A percentile compares a stretch with the other conserved stretches of the same genome.
Conservation (phyloP, 2,329 filamentous ascomycete genomes). For the Botrytis squamosa region DNA sequence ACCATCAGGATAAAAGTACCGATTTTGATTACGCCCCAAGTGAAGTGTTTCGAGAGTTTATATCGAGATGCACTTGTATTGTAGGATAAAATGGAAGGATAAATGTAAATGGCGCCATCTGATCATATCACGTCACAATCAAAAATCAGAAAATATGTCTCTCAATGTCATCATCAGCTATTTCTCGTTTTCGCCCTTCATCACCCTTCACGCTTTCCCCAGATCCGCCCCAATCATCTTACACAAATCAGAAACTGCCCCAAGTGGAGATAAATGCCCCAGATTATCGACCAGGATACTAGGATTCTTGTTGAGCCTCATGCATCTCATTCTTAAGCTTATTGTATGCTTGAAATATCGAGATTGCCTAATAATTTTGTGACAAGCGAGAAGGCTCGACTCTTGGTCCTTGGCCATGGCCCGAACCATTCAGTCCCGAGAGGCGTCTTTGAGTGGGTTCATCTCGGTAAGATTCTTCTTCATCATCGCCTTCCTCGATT, state of each 20-base stretch:
- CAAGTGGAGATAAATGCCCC: slow-evolving; percentile 15
- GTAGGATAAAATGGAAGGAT: slow-evolving; percentile 2
- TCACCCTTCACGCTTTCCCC: neutral
- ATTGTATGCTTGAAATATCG: neutral
- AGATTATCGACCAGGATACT: neutral
- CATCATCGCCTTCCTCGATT: slow-evolving; percentile 31
- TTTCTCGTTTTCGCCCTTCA: neutral
- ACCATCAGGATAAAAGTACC: neutral
- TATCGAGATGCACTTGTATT: neutral
- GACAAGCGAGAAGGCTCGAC: slow-evolving; percentile 33
- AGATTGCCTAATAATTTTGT: slow-evolving; percentile 12
- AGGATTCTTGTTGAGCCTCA: slow-evolving; percentile 13
- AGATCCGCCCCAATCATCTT: slow-evolving; percentile 2
- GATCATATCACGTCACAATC: slow-evolving; percentile 12
- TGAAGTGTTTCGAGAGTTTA: neutral
- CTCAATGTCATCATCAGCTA: neutral
- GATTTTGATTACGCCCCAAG: neutral
- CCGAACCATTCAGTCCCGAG: slow-evolving; percentile 7
- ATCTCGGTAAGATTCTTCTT: slow-evolving; percentile 30
- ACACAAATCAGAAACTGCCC: neutral
- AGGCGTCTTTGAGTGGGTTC: slow-evolving; percentile 23
- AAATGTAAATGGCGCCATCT: slow-evolving; percentile 4
- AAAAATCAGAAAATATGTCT: neutral
- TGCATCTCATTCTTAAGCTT: slow-evolving; percentile 1
- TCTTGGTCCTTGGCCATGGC: slow-evolving; percentile 28